Conservation (phyloP, 345 rosid genomes). For the Anacardium occidentale region DNA sequence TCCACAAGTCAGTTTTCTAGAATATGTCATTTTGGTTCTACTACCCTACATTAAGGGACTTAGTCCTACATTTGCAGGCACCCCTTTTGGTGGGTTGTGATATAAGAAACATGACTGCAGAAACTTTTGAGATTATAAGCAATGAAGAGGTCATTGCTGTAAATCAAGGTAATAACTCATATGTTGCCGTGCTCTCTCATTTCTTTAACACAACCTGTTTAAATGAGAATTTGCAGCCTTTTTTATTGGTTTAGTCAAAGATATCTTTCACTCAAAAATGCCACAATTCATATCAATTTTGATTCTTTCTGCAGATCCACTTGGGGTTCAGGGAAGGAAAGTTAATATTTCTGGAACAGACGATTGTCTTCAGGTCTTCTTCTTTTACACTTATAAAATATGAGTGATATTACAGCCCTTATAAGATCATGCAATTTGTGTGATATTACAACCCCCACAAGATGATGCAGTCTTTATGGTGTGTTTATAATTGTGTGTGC, state of each 20-base stretch:
- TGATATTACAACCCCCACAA: too few species aligned
- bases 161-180: slow-evolving; percentile 70
- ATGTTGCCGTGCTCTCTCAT: not conserved
- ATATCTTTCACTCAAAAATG: not conserved
- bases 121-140: slow-evolving; percentile 70
- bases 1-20: not conserved
- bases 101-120: slow-evolving; percentile 78
- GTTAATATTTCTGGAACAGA: slow-evolving; percentile 53
- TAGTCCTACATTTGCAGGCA: slow-evolving; percentile 51
- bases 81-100: slow-evolving; percentile 97
- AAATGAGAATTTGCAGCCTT: not conserved
- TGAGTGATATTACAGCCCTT: not conserved
- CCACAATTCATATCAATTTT: slow-evolving; percentile 2
- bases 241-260: slow-evolving; percentile 9
- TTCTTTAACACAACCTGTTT: not conserved
- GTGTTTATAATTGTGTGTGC: not conserved
- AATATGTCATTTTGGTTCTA: slow-evolving; percentile 3
- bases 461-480: not conserved
- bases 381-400: slow-evolving; percentile 10
- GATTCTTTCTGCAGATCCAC: slow-evolving; percentile 59
- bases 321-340: slow-evolving; percentile 98
- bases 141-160: slow-evolving; percentile 87
- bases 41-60: not conserved
- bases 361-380: slow-evolving; percentile 66
- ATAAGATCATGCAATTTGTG: too few species aligned